Percentiles rank a stretch among this genome's conserved stretches.
Conservation (phyloP, 148 eudicot genomes). For the Cornus florida region DNA sequence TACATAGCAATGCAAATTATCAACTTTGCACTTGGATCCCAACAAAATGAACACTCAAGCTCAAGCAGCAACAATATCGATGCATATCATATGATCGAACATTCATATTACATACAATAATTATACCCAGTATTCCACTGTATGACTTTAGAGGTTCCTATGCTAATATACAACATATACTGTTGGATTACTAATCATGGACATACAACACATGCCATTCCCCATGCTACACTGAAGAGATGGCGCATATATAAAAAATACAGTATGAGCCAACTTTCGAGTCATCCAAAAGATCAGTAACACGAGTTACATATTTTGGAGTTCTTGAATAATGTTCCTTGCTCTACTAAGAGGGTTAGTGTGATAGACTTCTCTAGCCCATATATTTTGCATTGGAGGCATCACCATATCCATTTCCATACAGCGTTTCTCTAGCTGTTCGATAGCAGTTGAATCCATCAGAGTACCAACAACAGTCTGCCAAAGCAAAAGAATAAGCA, state of each 20-base stretch:
- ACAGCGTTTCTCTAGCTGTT: slow-evolving; percentile 45
- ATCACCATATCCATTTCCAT: slow-evolving; percentile 48
- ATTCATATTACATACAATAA: no score
- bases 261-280: background rate
- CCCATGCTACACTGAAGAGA: background rate
- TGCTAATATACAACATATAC: background rate
- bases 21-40: no score
- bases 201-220: background rate
- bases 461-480: slow-evolving; percentile 61
- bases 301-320: slow-evolving; percentile 24
- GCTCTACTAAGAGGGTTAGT: slow-evolving; percentile 59
- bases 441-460: slow-evolving; percentile 47
- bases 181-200: background rate
- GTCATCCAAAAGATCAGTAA: background rate
- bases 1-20: no score
- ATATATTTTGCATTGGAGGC: slow-evolving; percentile 60
- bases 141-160: background rate
- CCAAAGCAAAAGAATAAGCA: slow-evolving; percentile 12
- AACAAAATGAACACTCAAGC: no score
- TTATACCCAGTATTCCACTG: no score
- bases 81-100: no score
- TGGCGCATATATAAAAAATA: background rate
- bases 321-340: slow-evolving; percentile 50
- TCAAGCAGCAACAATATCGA: no score
- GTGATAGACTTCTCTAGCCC: slow-evolving; percentile 59